phyloP scores from a whole-genome alignment of 163 green algal species.

The Prototheca wickerhamii region DNA sequence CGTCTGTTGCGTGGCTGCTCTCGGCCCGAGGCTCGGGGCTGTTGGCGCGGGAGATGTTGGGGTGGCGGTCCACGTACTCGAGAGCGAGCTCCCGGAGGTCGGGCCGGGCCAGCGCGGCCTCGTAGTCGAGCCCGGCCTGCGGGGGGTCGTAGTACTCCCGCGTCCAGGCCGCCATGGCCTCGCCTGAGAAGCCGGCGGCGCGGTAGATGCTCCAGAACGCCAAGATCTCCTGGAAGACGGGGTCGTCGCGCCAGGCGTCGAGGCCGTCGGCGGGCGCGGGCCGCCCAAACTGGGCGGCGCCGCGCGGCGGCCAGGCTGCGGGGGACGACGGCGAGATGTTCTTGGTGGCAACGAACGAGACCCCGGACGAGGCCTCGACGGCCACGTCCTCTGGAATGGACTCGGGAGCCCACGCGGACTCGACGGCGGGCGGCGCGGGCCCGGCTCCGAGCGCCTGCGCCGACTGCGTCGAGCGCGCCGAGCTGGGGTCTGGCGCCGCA shows the following conservation, averaged over 20 bases:
- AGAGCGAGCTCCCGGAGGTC: neutral
- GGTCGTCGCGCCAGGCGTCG: neutral
- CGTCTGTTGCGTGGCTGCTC: neutral
- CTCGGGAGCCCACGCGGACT: neutral
- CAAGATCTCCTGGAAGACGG: slow-evolving; percentile 17
- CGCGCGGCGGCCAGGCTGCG: too few species aligned
- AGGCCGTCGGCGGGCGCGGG: neutral
- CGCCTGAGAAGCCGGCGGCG: slow-evolving; percentile 10
- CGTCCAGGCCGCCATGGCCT: slow-evolving; percentile 25
- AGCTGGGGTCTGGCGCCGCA: too few species aligned
- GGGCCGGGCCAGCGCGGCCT: neutral
- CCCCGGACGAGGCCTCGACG: neutral
- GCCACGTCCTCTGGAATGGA: neutral
- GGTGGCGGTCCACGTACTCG: neutral
- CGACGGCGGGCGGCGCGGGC: too few species aligned
- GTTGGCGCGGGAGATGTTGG: neutral
- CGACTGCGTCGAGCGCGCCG: too few species aligned
- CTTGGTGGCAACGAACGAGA: neutral
- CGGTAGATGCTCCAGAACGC: slow-evolving; percentile 29
- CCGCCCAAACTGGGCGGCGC: too few species aligned
- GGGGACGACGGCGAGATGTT: neutral
- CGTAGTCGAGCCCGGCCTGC: slow-evolving; percentile 1
- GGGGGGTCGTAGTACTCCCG: slow-evolving; percentile 2
- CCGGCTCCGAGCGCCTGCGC: too few species aligned
- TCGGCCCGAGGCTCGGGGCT: neutral